Base-by-base conservation (phyloP, 2,329 filamentous ascomycete genomes). In the Chrysoporthe cubensis region DNA sequence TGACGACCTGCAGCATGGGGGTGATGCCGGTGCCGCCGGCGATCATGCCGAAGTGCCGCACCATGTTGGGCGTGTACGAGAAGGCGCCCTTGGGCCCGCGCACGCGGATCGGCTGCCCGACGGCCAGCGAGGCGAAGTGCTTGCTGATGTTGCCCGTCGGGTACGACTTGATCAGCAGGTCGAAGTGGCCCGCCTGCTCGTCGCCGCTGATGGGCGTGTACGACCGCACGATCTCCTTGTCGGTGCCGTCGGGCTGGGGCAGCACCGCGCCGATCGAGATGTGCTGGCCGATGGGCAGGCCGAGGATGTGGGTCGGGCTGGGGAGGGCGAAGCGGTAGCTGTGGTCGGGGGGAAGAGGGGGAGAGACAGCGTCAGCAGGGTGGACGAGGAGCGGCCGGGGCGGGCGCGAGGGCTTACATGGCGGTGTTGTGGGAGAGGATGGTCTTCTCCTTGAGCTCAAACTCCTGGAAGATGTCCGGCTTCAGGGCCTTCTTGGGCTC, bases 81-180 rank as follows among this genome's bases (percentile, higher is more conserved):
- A 99, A 97, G 74, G 95, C 95, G 74, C 96, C 96, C 87, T 98
- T 98, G 80, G 96, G 96, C 11, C 96, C 96, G 75, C 88, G 90
- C 75, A 98, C 91, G 78, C 93, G 93, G 86, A 99, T 96, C 70
- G 87, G 90, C 80, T 97, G 89, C 70, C 95, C 94, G 69, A 97
- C 86, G 71, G 87, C 87, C 71, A 99, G 87, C 14, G 88, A 89
- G 59, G 93, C 92, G 83, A 99, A 90, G 82, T 97, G 87, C 83
- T 93, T 94, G 79, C 92, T 96, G 85, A 99, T 98, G 85, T 98
- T 98, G 75, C 96, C 96, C 73, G 93, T 94, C 2, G 94, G 93
- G 83, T 99, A 99, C 37, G 94, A 94, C 86, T 99, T 99, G 86
- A 99, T 94, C 75, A 99, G 88, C 69, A 99, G 90, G 81, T 98